These are phyloP conservation scores for Nosema muscidifuracis DNA, from an alignment of 371 early-diverging fungal genomes.

Conservation along the genomic window DNA sequence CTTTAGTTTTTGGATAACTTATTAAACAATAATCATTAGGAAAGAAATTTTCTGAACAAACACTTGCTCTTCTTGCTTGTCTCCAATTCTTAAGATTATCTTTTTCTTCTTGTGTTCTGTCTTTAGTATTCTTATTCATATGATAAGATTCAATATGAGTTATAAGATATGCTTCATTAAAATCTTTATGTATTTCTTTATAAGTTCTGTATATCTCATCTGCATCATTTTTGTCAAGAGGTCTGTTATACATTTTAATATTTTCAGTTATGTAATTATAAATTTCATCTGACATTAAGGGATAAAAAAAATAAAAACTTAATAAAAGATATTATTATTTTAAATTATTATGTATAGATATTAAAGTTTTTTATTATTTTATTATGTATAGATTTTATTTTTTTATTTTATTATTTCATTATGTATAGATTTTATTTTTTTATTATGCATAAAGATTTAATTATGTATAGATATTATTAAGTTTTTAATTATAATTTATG, in stretches of 20 bases:
- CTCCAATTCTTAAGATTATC: slow-evolving; percentile 5
- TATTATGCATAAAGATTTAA: too few species aligned
- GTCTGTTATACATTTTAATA: not conserved
- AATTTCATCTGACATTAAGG: not conserved
- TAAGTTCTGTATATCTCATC: not conserved
- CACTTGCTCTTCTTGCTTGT: not conserved
- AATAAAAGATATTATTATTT: not conserved
- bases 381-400: too few species aligned
- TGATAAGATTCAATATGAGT: not conserved
- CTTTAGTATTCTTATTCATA: not conserved
- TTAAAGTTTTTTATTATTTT: too few species aligned
- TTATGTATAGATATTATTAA: too few species aligned
- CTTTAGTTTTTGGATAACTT: slow-evolving; percentile 15
- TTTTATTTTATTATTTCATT: too few species aligned
- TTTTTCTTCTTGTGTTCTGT: not conserved
- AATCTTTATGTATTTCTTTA: not conserved
- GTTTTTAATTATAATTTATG: too few species aligned
- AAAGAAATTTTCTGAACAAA: not conserved
- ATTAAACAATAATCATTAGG: not conserved
- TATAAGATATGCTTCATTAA: not conserved
- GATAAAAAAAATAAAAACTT: not conserved
- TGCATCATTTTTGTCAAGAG: not conserved
- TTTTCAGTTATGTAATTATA: not conserved
- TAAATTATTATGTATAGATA: too few species aligned
- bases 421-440: too few species aligned